Evolutionary conservation across 495 filamentous ascomycete species (phyloP), one percentile per base, ranked within the genome.

Genomic region (Tricharina praecox): DNA sequence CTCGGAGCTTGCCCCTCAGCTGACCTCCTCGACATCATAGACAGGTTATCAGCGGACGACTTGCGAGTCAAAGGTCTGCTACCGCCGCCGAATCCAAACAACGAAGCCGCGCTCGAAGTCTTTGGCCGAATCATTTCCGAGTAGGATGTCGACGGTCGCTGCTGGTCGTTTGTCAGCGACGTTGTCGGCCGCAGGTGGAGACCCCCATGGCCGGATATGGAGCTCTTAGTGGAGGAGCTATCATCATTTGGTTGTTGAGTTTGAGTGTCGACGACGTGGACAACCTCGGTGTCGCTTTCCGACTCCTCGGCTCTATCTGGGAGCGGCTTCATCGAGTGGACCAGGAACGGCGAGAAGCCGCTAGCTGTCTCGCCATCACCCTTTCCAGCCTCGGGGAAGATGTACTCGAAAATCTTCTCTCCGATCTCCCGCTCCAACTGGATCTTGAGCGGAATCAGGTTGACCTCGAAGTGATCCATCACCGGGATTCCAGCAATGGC

Each of bases 401-500:
- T 83, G 65, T 99, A 99, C 63, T 96, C 88, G 56, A 96, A 95
- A 16, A 99, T 71, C 61, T 78, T 87, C 60, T 92, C 86, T 8
- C 87, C 90, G 45, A 96, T 75, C 55, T 96, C 88, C 18, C 76
- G 77, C 64, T 99, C 90, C 20, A 99, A 70, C 61, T 99, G 92
- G 23, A 99, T 75, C 60, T 83, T 93, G 54, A 99, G 73, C 1
- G 90, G 90, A 61, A 90, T 86, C 8, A 96, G 66, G 50, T 86
- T 82, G 42, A 99, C 81, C 62, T 99, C 90, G 53, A 99, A 99
- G 58, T 92, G 81, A 53, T 96, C 87, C 69, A 96, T 78, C 37
- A 99, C 87, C 1, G 90, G 86, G 54, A 99, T 96, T 26, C 90
- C 90, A 34, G 88, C 90, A 59, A 99, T 94, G 28, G 88, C 90